Conservation (phyloP, 805 yeast species). For the Myxozyma geophila region DNA sequence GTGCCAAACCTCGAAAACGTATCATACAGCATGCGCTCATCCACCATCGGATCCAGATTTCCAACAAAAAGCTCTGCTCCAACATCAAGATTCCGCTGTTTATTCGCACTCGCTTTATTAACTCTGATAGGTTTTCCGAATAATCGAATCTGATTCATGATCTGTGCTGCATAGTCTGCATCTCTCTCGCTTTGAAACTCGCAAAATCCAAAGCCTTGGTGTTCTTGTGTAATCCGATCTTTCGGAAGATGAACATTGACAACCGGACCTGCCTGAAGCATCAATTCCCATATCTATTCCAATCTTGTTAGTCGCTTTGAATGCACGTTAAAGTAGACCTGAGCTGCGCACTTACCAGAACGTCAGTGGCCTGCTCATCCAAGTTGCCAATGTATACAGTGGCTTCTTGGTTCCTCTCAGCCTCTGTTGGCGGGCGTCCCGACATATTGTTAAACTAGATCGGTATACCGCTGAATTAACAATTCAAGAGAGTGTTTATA, state of each 20-base stretch:
- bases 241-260: constrained; percentile 72
- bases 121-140: constrained; percentile 66
- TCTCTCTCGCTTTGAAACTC: constrained; percentile 66
- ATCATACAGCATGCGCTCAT: constrained; percentile 57
- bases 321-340: not conserved
- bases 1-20: constrained; percentile 74
- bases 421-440: constrained; percentile 42
- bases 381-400: constrained; percentile 82
- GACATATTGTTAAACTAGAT: constrained; percentile 11
- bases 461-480: not conserved
- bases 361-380: constrained; percentile 74
- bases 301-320: not conserved
- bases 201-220: constrained; percentile 89
- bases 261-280: constrained; percentile 84
- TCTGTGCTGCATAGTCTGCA: constrained; percentile 67
- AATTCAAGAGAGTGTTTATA: not conserved
- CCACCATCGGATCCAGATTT: constrained; percentile 68
- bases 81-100: constrained; percentile 46
- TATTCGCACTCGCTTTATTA: constrained; percentile 53
- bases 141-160: constrained; percentile 64
- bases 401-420: constrained; percentile 62
- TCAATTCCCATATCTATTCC: constrained; percentile 67
- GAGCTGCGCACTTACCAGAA: constrained; percentile 44
- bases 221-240: constrained; percentile 69
- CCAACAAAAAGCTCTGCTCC: constrained; percentile 76